Evolutionary conservation across 495 filamentous ascomycete species (phyloP), one percentile per base, ranked within the genome.

Genomic region (Amorphotheca resinae): DNA sequence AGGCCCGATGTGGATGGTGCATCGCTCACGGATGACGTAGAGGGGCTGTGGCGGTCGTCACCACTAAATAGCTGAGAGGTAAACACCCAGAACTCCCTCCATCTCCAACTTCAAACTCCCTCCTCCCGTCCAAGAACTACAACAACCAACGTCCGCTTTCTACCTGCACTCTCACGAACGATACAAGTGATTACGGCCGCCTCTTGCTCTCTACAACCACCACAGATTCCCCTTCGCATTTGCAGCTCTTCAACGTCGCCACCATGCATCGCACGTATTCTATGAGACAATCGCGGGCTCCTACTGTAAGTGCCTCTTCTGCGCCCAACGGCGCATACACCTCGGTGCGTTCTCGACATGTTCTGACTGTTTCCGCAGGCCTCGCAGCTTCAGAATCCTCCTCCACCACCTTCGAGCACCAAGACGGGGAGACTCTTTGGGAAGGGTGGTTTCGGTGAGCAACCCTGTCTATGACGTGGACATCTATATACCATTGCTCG

Each of bases 181-280:
- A n/a, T n/a, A n/a, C n/a, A n/a, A n/a, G n/a, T n/a, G n/a, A n/a
- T n/a, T n/a, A n/a, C n/a, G n/a, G n/a, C n/a, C n/a, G n/a, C n/a
- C n/a, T n/a, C n/a, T n/a, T n/a, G n/a, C n/a, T n/a, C n/a, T n/a
- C n/a, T n/a, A n/a, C n/a, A n/a, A n/a, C n/a, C n/a, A n/a, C n/a
- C n/a, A n/a, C n/a, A n/a, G n/a, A n/a, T n/a, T n/a, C n/a, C n/a
- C n/a, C n/a, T n/a, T n/a, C n/a, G n/a, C n/a, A n/a, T n/a, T n/a
- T n/a, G n/a, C n/a, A n/a, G n/a, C n/a, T n/a, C n/a, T n/a, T n/a
- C n/a, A n/a, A n/a, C n/a, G n/a, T 32, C 45, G 41, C 42, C 61
- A 67, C 44, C 36, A 96, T 96, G 91, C 89, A 96, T 77, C 84
- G 91, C 52, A 94, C 91, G 51, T 98, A 98, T 59, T 95, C 87